Evolutionary conservation across 106 monocot species (phyloP).

Genomic region (Iris macrosiphon): DNA sequence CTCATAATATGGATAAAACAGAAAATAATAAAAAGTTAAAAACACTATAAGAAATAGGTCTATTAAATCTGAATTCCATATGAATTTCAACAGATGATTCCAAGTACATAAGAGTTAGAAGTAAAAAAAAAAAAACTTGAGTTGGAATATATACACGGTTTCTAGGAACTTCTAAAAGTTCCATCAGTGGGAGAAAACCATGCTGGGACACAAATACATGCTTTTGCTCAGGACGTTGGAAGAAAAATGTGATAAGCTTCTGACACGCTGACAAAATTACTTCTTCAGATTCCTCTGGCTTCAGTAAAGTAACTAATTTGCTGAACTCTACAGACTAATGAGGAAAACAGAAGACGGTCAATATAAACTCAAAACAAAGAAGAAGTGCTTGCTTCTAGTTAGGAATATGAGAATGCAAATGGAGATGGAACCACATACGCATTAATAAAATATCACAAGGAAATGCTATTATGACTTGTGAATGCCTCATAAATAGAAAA

Average conservation of each 20-base stretch:
- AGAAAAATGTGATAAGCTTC: slow-evolving; percentile 64
- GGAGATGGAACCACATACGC: not conserved
- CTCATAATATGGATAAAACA: not conserved
- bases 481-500: no score
- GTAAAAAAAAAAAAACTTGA: not conserved
- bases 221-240: slow-evolving; percentile 78
- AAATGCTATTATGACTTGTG: no score
- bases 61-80: no score
- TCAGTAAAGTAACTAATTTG: slow-evolving; percentile 65
- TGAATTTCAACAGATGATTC: no score
- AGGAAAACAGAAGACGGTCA: no score
- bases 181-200: slow-evolving; percentile 78
- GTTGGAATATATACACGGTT: slow-evolving; percentile 39
- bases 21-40: not conserved
- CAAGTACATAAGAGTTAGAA: no score
- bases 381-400: no score
- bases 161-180: slow-evolving; percentile 78
- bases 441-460: not conserved
- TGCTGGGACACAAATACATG: slow-evolving; percentile 68
- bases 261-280: slow-evolving; percentile 76
- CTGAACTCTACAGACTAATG: slow-evolving; percentile 74
- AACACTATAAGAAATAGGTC: no score
- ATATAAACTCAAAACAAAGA: not conserved
- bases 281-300: slow-evolving; percentile 76
- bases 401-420: not conserved